Evolutionary conservation across 2,329 filamentous ascomycete species (phyloP).

Genomic region (Zarea fungicola): DNA sequence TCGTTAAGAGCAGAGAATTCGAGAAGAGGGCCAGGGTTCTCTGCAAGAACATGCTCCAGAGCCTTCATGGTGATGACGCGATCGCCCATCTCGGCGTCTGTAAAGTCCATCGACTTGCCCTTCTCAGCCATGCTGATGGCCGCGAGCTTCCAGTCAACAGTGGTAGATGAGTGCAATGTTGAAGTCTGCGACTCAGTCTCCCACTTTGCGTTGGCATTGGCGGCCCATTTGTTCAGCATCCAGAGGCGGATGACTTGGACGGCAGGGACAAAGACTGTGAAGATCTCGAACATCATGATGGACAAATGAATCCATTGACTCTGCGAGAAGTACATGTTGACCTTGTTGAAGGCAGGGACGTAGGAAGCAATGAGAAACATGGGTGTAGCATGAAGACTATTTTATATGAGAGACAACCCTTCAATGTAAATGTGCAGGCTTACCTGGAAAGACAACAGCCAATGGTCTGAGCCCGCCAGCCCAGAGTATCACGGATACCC

Average conservation of each 20-base stretch:
- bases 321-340: conserved; percentile 46
- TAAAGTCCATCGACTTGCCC: conserved; percentile 24
- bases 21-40: conserved; percentile 42
- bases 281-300: conserved; percentile 49
- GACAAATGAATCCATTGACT: conserved; percentile 46
- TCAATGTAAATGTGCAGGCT: conserved; percentile 10
- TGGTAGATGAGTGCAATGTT: conserved; percentile 15
- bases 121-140: conserved; percentile 23
- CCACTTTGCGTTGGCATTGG: conserved; percentile 25
- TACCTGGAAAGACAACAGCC: conserved; percentile 29
- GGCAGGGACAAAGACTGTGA: conserved; percentile 48
- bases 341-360: conserved; percentile 30
- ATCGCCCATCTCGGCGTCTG: conserved; percentile 27
- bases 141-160: conserved; percentile 17
- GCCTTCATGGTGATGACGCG: conserved; percentile 47
- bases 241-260: conserved; percentile 24
- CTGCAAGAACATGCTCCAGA: conserved; percentile 42
- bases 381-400: conserved; percentile 48
- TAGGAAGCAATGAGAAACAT: conserved; percentile 50
- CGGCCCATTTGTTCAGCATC: conserved; percentile 20
- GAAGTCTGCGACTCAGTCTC: conserved; percentile 23
- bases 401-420: conserved; percentile 2
- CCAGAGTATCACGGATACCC: conserved; percentile 50
- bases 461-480: conserved; percentile 53
- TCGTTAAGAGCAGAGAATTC: conserved; percentile 49